These are phyloP conservation scores for Sugiyamaella americana DNA, from an alignment of 805 yeast species.

Conservation along the genomic window DNA sequence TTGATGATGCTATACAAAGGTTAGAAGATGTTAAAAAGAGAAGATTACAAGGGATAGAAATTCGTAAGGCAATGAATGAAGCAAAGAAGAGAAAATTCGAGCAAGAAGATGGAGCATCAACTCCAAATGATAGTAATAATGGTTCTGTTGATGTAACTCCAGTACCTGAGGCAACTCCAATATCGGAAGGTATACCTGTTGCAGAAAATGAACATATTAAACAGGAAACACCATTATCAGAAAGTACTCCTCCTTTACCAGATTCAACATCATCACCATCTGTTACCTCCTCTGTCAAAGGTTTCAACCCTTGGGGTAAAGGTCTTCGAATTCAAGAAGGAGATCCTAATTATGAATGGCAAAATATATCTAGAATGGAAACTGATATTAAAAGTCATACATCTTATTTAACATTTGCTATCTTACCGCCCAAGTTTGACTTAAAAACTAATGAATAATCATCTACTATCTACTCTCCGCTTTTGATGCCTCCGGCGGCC, in stretches of 20 bases:
- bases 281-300: conserved; percentile 23
- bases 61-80: conserved; percentile 24
- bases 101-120: background rate
- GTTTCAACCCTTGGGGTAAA: conserved; percentile 89
- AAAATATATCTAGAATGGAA: conserved; percentile 76
- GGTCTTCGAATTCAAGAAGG: conserved; percentile 86
- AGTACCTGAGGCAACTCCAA: conserved; percentile 15
- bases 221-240: conserved; percentile 9
- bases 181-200: conserved; percentile 6
- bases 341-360: conserved; percentile 74
- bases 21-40: conserved; percentile 73
- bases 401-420: conserved; percentile 88
- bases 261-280: background rate
- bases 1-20: conserved; percentile 75
- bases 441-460: background rate
- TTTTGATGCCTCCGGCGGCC: too few species aligned
- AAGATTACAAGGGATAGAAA: conserved; percentile 44
- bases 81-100: conserved; percentile 10
- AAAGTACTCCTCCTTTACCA: conserved; percentile 2
- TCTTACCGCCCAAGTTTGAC: conserved; percentile 31
- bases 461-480: too few species aligned
- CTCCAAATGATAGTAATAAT: conserved; percentile 1
- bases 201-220: conserved; percentile 18
- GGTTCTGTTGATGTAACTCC: conserved; percentile 1
- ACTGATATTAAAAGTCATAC: conserved; percentile 89